Evolutionary conservation across 495 filamentous ascomycete genomes (phyloP).

Genomic region (Aspergillus ellipticus): DNA sequence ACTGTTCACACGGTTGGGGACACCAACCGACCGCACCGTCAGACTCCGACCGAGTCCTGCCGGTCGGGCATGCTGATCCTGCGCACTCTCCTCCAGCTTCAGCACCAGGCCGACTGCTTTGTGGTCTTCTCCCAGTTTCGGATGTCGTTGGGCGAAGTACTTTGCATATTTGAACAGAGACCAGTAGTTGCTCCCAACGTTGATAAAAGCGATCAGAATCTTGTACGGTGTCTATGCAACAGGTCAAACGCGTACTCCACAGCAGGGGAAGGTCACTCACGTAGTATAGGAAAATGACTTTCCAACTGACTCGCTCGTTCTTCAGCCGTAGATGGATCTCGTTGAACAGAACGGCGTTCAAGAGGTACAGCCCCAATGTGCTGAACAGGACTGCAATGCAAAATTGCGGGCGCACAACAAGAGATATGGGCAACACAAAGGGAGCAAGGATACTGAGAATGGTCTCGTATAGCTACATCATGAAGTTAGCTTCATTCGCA

Average conservation of each 20-base stretch:
- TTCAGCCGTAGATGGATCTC: conserved; percentile 41
- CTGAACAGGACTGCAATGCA: conserved; percentile 27
- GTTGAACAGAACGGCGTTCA: conserved; percentile 42
- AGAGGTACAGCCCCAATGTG: conserved; percentile 35
- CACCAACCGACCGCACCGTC: background rate
- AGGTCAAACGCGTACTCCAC: background rate
- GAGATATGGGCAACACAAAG: conserved; percentile 44
- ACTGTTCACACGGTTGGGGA: background rate
- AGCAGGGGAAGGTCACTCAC: background rate
- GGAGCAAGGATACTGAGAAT: conserved; percentile 43
- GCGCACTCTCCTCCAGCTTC: conserved; percentile 5
- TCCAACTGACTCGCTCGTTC: conserved; percentile 31
- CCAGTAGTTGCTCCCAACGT: conserved; percentile 42
- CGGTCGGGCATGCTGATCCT: background rate
- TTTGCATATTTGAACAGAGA: conserved; percentile 40
- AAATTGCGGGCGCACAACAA: conserved; percentile 37
- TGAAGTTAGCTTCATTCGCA: no score
- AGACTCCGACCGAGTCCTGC: background rate
- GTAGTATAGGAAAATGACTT: conserved; percentile 33
- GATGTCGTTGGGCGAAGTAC: conserved; percentile 41
- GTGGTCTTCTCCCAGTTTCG: conserved; percentile 41
- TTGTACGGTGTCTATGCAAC: conserved; percentile 30
- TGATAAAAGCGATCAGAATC: conserved; percentile 34
- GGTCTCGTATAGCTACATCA: conserved; percentile 41
- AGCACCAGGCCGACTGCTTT: conserved; percentile 38